phyloP scores from a whole-genome alignment of 345 rosid genomes.

The Ricinus communis region DNA sequence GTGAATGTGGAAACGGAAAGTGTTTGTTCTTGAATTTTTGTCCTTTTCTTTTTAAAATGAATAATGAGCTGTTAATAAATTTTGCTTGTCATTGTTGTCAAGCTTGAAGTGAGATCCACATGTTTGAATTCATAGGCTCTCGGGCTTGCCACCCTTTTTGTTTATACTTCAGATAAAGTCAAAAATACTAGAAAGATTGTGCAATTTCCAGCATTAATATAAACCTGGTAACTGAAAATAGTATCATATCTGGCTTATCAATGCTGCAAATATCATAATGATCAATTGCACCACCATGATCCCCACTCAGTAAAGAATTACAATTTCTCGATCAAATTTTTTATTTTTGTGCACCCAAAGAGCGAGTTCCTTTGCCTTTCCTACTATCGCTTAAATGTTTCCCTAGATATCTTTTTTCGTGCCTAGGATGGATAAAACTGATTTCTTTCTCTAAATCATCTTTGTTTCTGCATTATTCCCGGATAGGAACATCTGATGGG shows the following conservation, averaged over 20 bases:
- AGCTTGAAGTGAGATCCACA: not conserved
- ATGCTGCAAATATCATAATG: not conserved
- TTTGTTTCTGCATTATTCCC: constrained; percentile 6
- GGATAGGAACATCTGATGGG: constrained; percentile 42
- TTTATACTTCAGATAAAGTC: not conserved
- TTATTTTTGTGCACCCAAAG: not conserved
- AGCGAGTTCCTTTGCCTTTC: not conserved
- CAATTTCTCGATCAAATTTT: not conserved
- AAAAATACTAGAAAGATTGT: not conserved
- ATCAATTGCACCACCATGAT: too few relatives aligned
- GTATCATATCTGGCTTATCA: not conserved
- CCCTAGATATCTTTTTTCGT: not conserved
- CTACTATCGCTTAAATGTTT: not conserved
- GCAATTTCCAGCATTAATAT: not conserved
- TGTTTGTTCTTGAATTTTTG: not conserved
- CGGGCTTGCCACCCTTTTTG: not conserved
- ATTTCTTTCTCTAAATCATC: constrained; percentile 1
- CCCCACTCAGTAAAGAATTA: too few relatives aligned
- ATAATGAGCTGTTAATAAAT: not conserved
- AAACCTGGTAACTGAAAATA: not conserved
- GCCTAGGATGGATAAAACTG: not conserved
- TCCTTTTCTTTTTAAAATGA: not conserved
- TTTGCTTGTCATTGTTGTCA: not conserved
- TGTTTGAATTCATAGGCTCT: not conserved
- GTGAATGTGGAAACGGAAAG: not conserved